A percentile compares a stretch with the other conserved stretches of the same genome.
These are phyloP conservation scores for Dacryopinax primogenitus DNA, from an alignment of 768 basidiomycete species.

Conservation along the genomic window DNA sequence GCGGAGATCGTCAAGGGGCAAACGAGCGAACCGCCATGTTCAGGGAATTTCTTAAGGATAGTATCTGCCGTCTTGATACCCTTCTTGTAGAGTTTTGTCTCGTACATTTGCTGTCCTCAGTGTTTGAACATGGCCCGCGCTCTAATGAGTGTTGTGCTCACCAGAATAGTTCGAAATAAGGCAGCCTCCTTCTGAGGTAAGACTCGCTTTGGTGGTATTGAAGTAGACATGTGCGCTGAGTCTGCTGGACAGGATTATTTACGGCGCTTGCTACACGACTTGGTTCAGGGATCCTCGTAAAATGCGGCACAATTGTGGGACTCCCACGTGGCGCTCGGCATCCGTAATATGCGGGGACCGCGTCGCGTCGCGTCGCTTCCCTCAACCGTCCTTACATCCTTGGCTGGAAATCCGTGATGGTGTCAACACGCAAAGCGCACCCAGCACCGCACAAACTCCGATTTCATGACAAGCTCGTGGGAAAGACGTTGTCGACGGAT, in stretches of 20 bases:
- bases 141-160: conserved; percentile 19
- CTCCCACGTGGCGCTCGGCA: neutral
- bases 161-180: conserved; percentile 76
- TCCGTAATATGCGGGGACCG: neutral
- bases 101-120: conserved; percentile 47
- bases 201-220: conserved; percentile 31
- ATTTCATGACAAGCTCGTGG: conserved; percentile 72
- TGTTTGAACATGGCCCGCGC: neutral
- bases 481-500: conserved; percentile 67
- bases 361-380: neutral
- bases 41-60: conserved; percentile 88
- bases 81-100: conserved; percentile 76
- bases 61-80: conserved; percentile 82
- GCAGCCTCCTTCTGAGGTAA: conserved; percentile 72
- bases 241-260: neutral
- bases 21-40: conserved; percentile 72
- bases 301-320: neutral
- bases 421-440: conserved; percentile 53
- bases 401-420: conserved; percentile 33
- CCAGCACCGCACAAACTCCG: conserved; percentile 29
- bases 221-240: neutral
- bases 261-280: neutral
- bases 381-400: neutral
- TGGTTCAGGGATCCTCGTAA: too few species aligned
- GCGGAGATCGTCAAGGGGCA: neutral